Conservation (phyloP, 2,329 filamentous ascomycete species). For the Aurifilum marmelostoma region DNA sequence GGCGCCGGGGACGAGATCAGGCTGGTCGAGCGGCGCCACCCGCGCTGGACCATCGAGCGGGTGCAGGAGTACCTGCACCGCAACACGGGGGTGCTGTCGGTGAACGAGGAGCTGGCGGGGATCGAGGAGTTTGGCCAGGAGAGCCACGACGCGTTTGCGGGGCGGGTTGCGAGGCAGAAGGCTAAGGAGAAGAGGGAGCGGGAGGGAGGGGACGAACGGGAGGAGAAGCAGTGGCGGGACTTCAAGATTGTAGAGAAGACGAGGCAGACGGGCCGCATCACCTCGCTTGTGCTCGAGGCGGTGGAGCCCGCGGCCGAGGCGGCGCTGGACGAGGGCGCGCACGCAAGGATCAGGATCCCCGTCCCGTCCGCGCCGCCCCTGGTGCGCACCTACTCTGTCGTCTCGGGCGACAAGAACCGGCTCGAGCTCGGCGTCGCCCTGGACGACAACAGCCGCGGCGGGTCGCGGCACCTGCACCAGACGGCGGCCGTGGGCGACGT, state of each 20-base stretch:
- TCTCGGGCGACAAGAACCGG: conserved; percentile 50
- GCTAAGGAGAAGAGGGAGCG: conserved; percentile 34
- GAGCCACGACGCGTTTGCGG: conserved; percentile 51
- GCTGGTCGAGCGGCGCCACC: conserved; percentile 58
- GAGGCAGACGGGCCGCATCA: conserved; percentile 53
- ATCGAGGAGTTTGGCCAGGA: conserved; percentile 56
- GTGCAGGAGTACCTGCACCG: conserved; percentile 66
- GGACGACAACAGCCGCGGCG: conserved; percentile 59
- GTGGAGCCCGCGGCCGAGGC: conserved; percentile 40
- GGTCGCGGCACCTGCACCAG: conserved; percentile 62
- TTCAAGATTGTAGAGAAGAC: conserved; percentile 55
- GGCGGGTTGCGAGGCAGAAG: conserved; percentile 51
- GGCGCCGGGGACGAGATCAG: conserved; percentile 59
- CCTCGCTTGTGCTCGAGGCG: conserved; percentile 56
- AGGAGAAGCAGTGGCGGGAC: conserved; percentile 45
- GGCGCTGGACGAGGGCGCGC: conserved; percentile 48
- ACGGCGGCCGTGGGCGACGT: conserved; percentile 49
- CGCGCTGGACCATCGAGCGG: conserved; percentile 64
- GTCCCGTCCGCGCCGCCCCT: conserved; percentile 47
- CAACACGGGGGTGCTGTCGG: conserved; percentile 52
- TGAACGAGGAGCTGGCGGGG: conserved; percentile 55
- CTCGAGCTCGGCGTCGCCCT: conserved; percentile 64
- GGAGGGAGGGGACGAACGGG: conserved; percentile 29
- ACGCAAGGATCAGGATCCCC: conserved; percentile 57
- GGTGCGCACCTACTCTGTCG: conserved; percentile 63